Conservation (phyloP, 2,329 filamentous ascomycete species). For the Arthrobotrys entomopaga region DNA sequence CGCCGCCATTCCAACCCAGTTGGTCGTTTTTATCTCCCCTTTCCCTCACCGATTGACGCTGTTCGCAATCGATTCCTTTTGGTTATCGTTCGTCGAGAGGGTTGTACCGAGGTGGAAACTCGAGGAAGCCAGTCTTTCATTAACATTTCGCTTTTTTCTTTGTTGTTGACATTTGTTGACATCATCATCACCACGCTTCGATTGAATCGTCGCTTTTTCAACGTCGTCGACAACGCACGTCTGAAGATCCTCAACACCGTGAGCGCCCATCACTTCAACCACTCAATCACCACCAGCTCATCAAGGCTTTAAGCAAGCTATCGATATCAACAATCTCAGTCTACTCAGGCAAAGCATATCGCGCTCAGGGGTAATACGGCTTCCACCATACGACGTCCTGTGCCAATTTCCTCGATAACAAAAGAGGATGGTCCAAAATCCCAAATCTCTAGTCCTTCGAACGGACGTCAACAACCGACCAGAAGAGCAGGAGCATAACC, state of each 20-base stretch:
- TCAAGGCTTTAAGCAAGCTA: no score
- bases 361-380: not conserved
- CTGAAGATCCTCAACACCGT: constrained; percentile 14
- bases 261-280: not conserved
- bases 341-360: no score
- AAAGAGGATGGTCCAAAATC: constrained; percentile 51
- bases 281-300: no score
- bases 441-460: constrained; percentile 50
- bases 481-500: constrained; percentile 53
- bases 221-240: constrained; percentile 28
- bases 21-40: constrained; percentile 31
- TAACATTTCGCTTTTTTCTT: constrained; percentile 52
- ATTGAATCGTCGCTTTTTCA: constrained; percentile 35
- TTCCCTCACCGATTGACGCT: constrained; percentile 47
- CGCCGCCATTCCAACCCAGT: constrained; percentile 18
- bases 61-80: constrained; percentile 8
- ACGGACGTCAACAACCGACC: constrained; percentile 49
- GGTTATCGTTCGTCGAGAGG: constrained; percentile 4
- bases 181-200: constrained; percentile 16
- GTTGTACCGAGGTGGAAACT: constrained; percentile 15
- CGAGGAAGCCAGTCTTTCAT: constrained; percentile 53
- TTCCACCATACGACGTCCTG: not conserved
- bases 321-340: no score
- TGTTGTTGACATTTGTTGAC: constrained; percentile 36
- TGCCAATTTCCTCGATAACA: not conserved